Base-by-base conservation (phyloP, 2,329 filamentous ascomycete genomes). In the Sclerotinia trifoliorum region DNA sequence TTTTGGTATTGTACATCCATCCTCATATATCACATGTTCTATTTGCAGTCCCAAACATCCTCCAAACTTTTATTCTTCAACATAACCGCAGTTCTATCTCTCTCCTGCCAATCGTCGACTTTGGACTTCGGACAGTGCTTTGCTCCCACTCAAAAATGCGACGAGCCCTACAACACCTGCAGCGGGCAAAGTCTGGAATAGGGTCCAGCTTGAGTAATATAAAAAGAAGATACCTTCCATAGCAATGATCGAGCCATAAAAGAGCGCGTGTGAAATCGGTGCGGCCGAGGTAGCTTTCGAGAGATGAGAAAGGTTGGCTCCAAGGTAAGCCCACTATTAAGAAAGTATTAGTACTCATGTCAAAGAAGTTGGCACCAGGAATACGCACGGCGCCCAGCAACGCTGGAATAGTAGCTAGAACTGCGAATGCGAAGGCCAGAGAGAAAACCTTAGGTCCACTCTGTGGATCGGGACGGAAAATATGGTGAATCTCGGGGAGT, bases 191-290 rank as follows among this genome's bases (percentile, higher is more conserved):
- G 88, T 88, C 82, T 97, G 90, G 84, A 98, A 97, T 57, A 99
- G 83, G 77, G 90, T 97, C 94, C 94, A 97, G 77, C 82, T 87
- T 65, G 86, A 90, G 81, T 98, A 98, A 85, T 99, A 99, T 73
- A 97, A 81, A 83, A 95, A 94, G 81, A 99, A 97, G 68, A 97
- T 88, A 21, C 86, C 91, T 80, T 99, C 95, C 83, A 99, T 91
- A 29, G 89, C 88, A 51, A 97, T 70, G 67, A 99, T 88, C 6
- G 93, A 97, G 64, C 91, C 91, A 74, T 96, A 91, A 83, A 98
- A 99, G 46, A 93, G 79, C 42, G 83, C 83, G 78, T 99, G 94
- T 6, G 94, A 90, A 55, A 97, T 74, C 2, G 95, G 94, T 0
- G 93, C 91, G 29, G 86, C 83, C 68, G 86, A 82, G 63, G 97